Percentiles rank a stretch among this genome's conserved stretches.
Conservation (phyloP, 257 asterid species). For the Nicotiana otophora region DNA sequence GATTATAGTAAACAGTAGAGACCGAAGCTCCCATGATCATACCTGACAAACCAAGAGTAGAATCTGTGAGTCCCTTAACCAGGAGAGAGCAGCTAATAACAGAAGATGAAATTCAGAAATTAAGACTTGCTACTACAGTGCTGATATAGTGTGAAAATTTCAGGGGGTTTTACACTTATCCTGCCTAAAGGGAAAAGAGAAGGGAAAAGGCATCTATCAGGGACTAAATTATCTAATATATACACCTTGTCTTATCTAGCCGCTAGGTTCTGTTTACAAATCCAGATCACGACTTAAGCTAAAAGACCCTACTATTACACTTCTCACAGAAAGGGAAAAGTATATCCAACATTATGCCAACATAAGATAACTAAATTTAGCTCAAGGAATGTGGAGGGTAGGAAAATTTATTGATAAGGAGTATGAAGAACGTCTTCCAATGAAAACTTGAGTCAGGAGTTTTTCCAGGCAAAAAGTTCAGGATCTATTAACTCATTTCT, state of each 20-base stretch:
- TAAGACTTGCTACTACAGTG: not conserved
- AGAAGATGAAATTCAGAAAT: not conserved
- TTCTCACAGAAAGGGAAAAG: not conserved
- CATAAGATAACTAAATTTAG: not conserved
- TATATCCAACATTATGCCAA: not conserved
- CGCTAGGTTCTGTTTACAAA: not conserved
- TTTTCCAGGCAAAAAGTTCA: not conserved
- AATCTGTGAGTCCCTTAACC: conserved; percentile 10
- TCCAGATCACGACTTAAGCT: not conserved
- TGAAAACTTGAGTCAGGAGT: not conserved
- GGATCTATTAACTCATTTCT: not conserved
- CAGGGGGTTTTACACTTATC: not conserved
- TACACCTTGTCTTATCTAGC: not conserved
- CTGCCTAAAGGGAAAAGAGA: not conserved
- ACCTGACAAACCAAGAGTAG: conserved; percentile 44
- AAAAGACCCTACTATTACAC: not conserved
- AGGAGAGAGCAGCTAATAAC: not conserved
- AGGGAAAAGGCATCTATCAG: not conserved
- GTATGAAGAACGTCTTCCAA: not conserved
- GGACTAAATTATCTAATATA: not conserved
- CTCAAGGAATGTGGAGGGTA: not conserved
- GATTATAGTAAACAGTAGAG: conserved; percentile 91
- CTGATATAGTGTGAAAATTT: not conserved
- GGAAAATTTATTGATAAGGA: not conserved
- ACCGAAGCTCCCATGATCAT: conserved; percentile 98